Base-by-base conservation (phyloP, 805 yeast species). In the Starmerella geochares region DNA sequence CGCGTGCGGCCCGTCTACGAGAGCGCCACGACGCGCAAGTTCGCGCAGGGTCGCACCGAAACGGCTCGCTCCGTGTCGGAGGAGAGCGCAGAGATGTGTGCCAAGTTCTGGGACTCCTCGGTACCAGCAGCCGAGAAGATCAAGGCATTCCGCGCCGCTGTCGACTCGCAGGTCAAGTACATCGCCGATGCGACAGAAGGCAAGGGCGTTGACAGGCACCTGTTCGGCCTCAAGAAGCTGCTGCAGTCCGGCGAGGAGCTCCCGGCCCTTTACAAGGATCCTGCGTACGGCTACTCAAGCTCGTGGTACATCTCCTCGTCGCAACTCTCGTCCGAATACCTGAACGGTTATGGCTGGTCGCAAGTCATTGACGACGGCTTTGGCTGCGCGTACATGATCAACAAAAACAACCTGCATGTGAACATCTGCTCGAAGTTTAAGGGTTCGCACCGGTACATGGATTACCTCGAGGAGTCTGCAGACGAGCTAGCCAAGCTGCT, bases 281-380 rank as follows among this genome's bases (percentile, higher is more conserved):
- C 94, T 13, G 71, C 85, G 56, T 86, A 76, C 64, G 66, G 71
- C 44, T 90, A 86, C 70, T 81, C 94, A 5, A 71, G 79, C 28
- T 77, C 84, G 41, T 90, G 98, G 98, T 80, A 75, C 65, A 66
- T 90, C 47, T 83, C 94, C 17, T 79, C 95, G 2, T 86, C 96
- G 1, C 97, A 90, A 68, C 73, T 90, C 57, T 83, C 92, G 8
- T 83, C 94, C 4, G 84, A 81, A 60, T 73, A 72, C 66, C 85
- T 86, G 68, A 86, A 86, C 65, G 88, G 94, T 40, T 90, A 88
- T 74, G 98, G 98, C 29, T 90, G 87, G 86, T 78, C 95, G 17
- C 95, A 94, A 66, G 97, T 92, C 45, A 80, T 83, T 59, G 95
- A 88, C 62, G 85, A 82, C 54, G 98, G 98, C 8, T 80, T 84